phyloP scores from a whole-genome alignment of 371 early-diverging fungal species.

The Smittium culicis region DNA sequence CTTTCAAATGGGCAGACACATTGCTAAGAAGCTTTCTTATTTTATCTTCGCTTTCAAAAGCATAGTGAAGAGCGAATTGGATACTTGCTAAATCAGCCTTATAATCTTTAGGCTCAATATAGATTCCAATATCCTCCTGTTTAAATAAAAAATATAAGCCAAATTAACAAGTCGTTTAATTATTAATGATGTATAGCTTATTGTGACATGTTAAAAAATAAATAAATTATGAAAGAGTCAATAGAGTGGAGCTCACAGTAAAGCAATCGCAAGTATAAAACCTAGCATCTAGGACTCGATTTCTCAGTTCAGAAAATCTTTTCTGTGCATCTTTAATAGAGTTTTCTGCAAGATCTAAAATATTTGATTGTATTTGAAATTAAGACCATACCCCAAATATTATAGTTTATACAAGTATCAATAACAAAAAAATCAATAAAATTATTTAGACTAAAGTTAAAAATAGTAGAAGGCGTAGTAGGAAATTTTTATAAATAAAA shows the following conservation, averaged over 20 bases:
- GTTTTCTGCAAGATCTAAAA: slow-evolving; percentile 91
- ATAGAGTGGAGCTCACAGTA: slow-evolving; percentile 15
- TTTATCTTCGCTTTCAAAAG: slow-evolving; percentile 74
- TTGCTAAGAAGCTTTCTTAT: slow-evolving; percentile 73
- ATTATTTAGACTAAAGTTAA: too few relatives aligned
- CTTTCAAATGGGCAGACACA: slow-evolving; percentile 54
- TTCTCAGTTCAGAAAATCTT: slow-evolving; percentile 38
- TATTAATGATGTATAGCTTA: background rate
- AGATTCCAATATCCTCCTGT: slow-evolving; percentile 36
- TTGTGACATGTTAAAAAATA: too few relatives aligned
- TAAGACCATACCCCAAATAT: too few relatives aligned
- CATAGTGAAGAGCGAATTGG: slow-evolving; percentile 98
- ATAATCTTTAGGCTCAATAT: slow-evolving; percentile 34
- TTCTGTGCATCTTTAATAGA: slow-evolving; percentile 80
- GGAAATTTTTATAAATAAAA: too few relatives aligned
- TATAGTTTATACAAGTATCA: too few relatives aligned
- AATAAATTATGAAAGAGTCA: background rate
- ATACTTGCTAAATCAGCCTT: slow-evolving; percentile 78
- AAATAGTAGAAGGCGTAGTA: too few relatives aligned
- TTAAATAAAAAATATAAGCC: background rate
- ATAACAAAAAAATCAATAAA: too few relatives aligned
- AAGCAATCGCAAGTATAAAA: slow-evolving; percentile 31
- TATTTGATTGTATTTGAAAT: too few relatives aligned
- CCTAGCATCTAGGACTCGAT: slow-evolving; percentile 14
- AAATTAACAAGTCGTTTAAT: background rate